Percentiles rank a stretch among this genome's conserved stretches.
These are phyloP conservation scores for Patellifolia procumbens DNA, from an alignment of 179 eudicot species.

Conservation along the genomic window DNA sequence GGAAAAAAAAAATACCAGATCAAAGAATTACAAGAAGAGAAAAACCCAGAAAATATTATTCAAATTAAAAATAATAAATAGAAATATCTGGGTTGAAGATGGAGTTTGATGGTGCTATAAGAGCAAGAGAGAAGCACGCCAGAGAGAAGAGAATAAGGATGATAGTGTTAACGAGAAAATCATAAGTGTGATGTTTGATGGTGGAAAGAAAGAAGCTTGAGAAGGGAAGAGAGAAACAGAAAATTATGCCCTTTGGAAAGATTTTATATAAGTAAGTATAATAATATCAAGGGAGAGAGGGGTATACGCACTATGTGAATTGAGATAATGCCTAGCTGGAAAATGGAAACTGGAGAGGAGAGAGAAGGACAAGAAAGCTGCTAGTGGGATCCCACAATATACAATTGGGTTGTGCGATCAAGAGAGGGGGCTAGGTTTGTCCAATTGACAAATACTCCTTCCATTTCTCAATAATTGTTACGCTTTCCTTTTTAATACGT, in stretches of 20 bases:
- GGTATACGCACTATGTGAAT: slow-evolving; percentile 26
- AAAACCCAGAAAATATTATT: not conserved
- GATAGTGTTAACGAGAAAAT: slow-evolving; percentile 18
- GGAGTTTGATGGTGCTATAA: too few relatives aligned
- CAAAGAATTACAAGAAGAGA: not conserved
- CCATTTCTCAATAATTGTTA: not conserved
- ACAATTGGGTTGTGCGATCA: slow-evolving; percentile 14
- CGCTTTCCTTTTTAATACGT: too few relatives aligned
- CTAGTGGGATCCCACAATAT: slow-evolving; percentile 35
- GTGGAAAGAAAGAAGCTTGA: not conserved
- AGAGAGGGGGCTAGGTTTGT: not conserved
- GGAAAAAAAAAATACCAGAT: not conserved
- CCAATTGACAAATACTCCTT: slow-evolving; percentile 9
- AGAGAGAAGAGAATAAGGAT: too few relatives aligned
- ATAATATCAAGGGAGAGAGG: not conserved
- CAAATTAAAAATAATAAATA: too few relatives aligned
- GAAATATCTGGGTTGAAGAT: too few relatives aligned
- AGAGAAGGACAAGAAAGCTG: slow-evolving; percentile 43
- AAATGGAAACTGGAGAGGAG: slow-evolving; percentile 23
- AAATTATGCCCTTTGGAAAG: not conserved
- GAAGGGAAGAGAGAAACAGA: slow-evolving; percentile 5
- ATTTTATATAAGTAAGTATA: not conserved
- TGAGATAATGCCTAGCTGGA: slow-evolving; percentile 40
- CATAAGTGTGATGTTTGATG: slow-evolving; percentile 1
- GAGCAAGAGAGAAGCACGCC: too few relatives aligned